Evolutionary conservation across 192 early-diverging fungal genomes (phyloP).

Genomic region (Linnemannia hyalina): DNA sequence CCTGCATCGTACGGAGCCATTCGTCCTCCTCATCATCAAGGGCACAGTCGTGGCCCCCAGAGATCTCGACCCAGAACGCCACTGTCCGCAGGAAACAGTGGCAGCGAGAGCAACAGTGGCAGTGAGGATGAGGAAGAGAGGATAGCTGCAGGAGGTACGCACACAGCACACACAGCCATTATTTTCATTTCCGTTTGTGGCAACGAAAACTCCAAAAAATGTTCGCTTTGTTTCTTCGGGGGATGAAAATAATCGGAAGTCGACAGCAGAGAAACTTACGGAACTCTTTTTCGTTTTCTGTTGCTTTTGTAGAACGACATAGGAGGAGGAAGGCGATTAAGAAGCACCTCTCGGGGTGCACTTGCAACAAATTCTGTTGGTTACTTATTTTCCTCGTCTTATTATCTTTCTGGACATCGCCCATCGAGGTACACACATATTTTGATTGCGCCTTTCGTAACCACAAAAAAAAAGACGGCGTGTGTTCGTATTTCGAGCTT

Average conservation of each 20-base stretch:
- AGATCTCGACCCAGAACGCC: not conserved
- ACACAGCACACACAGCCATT: not conserved
- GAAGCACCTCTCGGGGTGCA: not conserved
- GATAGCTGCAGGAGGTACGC: not conserved
- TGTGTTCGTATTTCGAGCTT: not conserved
- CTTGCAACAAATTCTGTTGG: not conserved
- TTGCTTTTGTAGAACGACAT: not conserved
- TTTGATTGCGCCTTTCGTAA: not conserved
- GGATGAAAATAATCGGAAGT: not conserved
- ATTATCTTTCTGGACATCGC: not conserved
- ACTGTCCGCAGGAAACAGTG: not conserved
- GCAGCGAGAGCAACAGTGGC: not conserved
- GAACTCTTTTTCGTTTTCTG: not conserved
- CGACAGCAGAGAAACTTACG: not conserved
- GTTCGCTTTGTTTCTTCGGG: not conserved
- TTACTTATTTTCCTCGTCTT: not conserved
- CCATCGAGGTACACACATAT: not conserved
- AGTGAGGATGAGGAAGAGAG: constrained; percentile 5
- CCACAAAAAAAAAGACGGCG: not conserved
- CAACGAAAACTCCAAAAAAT: not conserved
- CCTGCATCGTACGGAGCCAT: not conserved
- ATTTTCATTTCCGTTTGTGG: constrained; percentile 4
- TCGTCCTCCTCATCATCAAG: not conserved
- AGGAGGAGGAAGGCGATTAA: not conserved
- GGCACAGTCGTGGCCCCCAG: not conserved